These are phyloP conservation scores for Sporothrix mexicana DNA, from an alignment of 2,329 filamentous ascomycete genomes.

Conservation along the genomic window DNA sequence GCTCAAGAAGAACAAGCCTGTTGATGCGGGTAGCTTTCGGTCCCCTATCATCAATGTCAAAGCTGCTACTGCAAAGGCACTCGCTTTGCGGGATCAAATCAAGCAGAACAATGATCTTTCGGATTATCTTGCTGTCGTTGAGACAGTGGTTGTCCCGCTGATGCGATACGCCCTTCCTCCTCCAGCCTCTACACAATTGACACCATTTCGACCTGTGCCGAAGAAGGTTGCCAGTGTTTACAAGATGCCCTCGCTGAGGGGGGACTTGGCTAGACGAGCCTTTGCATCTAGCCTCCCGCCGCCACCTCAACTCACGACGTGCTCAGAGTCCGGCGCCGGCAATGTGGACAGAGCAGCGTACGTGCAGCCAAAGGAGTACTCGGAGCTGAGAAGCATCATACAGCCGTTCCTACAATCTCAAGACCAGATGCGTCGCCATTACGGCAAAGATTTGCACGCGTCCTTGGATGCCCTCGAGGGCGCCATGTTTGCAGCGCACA, in stretches of 20 bases:
- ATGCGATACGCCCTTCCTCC: background rate
- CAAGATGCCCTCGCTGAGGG: background rate
- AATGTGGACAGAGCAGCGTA: background rate
- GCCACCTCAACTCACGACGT: background rate
- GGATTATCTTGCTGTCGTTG: background rate
- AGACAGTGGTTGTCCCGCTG: slow-evolving; percentile 7
- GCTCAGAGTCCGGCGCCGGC: background rate
- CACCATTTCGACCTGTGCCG: background rate
- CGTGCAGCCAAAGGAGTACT: background rate
- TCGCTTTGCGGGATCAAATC: too few species aligned
- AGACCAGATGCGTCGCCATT: slow-evolving; percentile 31
- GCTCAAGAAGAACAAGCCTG: too few species aligned
- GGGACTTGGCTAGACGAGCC: too few species aligned
- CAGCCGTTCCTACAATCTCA: slow-evolving; percentile 40
- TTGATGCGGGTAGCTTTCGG: too few species aligned
- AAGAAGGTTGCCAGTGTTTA: background rate
- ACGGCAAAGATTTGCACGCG: slow-evolving; percentile 39
- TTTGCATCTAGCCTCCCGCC: too few species aligned
- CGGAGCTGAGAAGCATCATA: slow-evolving; percentile 46
- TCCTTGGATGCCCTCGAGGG: slow-evolving; percentile 37
- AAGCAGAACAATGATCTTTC: too few species aligned
- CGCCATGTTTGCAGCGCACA: too few species aligned
- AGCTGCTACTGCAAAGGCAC: too few species aligned
- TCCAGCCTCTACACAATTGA: background rate
- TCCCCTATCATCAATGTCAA: too few species aligned